Conservation (phyloP, 176 grass and related monocot species). For the Triticum turgidum region DNA sequence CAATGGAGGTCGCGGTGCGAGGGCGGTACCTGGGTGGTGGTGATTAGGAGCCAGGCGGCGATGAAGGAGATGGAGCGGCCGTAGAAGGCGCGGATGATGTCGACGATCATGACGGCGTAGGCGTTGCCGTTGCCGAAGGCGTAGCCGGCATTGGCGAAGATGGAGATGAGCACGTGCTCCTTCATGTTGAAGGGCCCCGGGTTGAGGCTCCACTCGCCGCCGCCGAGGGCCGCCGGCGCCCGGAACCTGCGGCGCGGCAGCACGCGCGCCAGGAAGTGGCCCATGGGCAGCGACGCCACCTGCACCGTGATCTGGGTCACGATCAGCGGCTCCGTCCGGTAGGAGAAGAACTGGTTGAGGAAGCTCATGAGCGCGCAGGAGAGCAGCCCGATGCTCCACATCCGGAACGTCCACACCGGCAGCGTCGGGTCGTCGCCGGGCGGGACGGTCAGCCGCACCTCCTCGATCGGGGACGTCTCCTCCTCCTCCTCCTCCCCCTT, state of each 20-base stretch:
- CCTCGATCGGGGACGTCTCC: slow-evolving; percentile 65
- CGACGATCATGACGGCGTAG: slow-evolving; percentile 72
- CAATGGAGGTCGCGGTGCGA: too few species aligned
- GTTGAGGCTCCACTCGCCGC: slow-evolving; percentile 66
- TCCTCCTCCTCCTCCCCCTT: background rate
- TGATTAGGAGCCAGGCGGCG: slow-evolving; percentile 72
- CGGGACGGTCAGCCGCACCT: slow-evolving; percentile 74
- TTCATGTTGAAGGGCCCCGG: slow-evolving; percentile 96
- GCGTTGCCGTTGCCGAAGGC: slow-evolving; percentile 75
- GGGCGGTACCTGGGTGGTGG: slow-evolving; percentile 74
- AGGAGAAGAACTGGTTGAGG: slow-evolving; percentile 97
- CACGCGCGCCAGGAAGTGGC: slow-evolving; percentile 62
- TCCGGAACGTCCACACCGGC: slow-evolving; percentile 95
- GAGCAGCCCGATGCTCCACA: slow-evolving; percentile 70
- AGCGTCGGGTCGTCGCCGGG: slow-evolving; percentile 67
- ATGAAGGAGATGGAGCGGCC: slow-evolving; percentile 62
- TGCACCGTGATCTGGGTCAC: slow-evolving; percentile 88
- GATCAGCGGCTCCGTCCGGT: slow-evolving; percentile 78
- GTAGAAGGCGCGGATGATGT: slow-evolving; percentile 85
- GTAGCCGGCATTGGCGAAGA: slow-evolving; percentile 91
- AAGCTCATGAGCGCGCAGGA: slow-evolving; percentile 75
- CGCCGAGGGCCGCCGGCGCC: slow-evolving; percentile 5
- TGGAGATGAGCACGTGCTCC: slow-evolving; percentile 99
- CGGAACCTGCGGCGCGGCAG: slow-evolving; percentile 47
- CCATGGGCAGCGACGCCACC: slow-evolving; percentile 80